Percentiles rank a stretch among this genome's conserved stretches.
These are phyloP conservation scores for Iberis pinnata DNA, from an alignment of 345 rosid genomes.

Conservation along the genomic window DNA sequence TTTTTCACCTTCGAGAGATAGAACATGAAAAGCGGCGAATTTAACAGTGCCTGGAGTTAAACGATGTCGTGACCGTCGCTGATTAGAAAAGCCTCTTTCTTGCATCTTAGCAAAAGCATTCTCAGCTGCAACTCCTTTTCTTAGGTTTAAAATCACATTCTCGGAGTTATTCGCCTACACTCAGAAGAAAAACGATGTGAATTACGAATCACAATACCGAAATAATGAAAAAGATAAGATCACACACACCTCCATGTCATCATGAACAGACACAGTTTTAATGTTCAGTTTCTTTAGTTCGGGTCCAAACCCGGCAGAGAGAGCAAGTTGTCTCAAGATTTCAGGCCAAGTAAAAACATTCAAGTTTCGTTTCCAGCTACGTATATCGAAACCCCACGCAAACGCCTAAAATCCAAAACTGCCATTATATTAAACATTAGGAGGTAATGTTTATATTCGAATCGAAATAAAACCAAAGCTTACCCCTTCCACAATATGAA, in stretches of 20 bases:
- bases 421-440: conserved; percentile 7
- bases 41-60: conserved; percentile 95
- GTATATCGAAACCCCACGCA: conserved; percentile 88
- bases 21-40: conserved; percentile 85
- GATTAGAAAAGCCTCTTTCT: conserved; percentile 68
- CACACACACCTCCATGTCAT: conserved; percentile 56
- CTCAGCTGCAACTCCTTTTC: conserved; percentile 75
- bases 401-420: conserved; percentile 46
- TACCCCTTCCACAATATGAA: conserved; percentile 84
- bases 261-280: conserved; percentile 41
- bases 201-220: neutral
- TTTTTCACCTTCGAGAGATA: conserved; percentile 66
- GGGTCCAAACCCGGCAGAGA: conserved; percentile 84
- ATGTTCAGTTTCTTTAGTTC: conserved; percentile 48
- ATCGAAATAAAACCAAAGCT: conserved; percentile 19
- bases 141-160: conserved; percentile 59
- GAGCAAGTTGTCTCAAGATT: conserved; percentile 72
- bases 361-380: conserved; percentile 69
- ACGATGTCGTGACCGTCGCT: conserved; percentile 80
- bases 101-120: conserved; percentile 83
- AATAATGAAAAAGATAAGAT: neutral
- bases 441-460: neutral
- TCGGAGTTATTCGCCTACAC: conserved; percentile 59
- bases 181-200: conserved; percentile 9
- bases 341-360: conserved; percentile 88